Evolutionary conservation across 2,329 filamentous ascomycete genomes (phyloP).

Genomic region (Colletotrichum lupini): DNA sequence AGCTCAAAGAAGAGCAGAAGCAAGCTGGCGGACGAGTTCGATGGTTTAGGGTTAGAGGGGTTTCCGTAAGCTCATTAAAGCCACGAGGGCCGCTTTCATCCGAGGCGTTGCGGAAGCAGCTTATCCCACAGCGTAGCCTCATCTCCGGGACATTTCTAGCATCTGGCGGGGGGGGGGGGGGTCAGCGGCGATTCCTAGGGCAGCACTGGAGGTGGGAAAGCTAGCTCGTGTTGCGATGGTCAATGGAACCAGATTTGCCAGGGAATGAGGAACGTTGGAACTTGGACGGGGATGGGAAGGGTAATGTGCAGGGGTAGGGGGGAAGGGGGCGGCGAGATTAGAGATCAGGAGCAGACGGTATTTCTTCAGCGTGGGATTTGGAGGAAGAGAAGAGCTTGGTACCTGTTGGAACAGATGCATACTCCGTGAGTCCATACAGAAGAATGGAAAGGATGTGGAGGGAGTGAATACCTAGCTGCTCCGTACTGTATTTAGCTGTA

Average conservation of each 20-base stretch:
- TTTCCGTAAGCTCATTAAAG: slow-evolving; percentile 3
- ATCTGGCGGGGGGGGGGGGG: neutral
- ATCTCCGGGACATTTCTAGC: slow-evolving; percentile 22
- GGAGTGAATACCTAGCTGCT: neutral
- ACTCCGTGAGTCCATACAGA: neutral
- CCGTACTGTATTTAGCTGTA: no score
- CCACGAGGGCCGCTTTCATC: slow-evolving; percentile 24
- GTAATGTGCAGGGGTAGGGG: neutral
- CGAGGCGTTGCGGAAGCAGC: slow-evolving; percentile 20
- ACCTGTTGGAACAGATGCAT: neutral
- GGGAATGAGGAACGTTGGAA: neutral
- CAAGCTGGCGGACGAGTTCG: neutral
- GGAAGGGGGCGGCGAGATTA: neutral
- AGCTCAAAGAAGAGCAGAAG: neutral
- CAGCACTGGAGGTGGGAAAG: neutral
- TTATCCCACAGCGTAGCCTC: slow-evolving; percentile 20
- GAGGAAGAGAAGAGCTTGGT: neutral
- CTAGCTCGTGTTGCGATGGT: slow-evolving; percentile 1
- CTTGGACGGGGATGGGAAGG: neutral
- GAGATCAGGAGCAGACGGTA: neutral
- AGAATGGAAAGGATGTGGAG: neutral
- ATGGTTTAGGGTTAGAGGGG: neutral
- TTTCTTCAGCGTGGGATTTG: slow-evolving; percentile 9
- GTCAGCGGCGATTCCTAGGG: neutral
- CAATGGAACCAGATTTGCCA: neutral